Evolutionary conservation across 108 stramenopile species (phyloP).

Genomic region (Licmophora abbreviata): DNA sequence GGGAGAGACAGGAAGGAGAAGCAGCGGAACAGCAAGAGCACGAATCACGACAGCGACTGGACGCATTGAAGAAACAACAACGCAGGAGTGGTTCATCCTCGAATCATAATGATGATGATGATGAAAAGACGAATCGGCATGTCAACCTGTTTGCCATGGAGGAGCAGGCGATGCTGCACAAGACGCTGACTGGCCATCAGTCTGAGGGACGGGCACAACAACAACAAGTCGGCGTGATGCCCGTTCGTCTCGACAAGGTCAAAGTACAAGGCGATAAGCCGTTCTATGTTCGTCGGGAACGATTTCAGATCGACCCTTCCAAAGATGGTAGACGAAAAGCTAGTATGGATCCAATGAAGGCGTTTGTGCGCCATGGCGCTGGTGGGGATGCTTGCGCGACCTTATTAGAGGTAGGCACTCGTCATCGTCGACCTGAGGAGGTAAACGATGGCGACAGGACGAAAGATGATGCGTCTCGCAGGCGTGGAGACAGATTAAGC

Average conservation of each 20-base stretch:
- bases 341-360: conserved; percentile 28
- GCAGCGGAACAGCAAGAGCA: conserved; percentile 9
- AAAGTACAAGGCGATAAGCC: conserved; percentile 7
- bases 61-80: conserved; percentile 1
- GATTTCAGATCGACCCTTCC: background rate
- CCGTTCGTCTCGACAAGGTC: background rate
- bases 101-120: background rate
- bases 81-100: background rate
- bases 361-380: conserved; percentile 1
- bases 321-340: conserved; percentile 5
- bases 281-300: conserved; percentile 10
- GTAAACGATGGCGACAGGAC: background rate
- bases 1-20: conserved; percentile 38
- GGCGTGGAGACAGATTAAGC: background rate
- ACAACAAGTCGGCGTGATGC: conserved; percentile 1
- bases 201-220: background rate
- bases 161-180: conserved; percentile 16
- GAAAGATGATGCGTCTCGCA: background rate
- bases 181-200: background rate
- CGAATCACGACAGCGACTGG: conserved; percentile 9
- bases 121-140: conserved; percentile 9
- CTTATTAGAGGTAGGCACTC: background rate
- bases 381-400: background rate
- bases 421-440: background rate
- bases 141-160: conserved; percentile 42